Percentiles rank a stretch among this genome's conserved stretches.
Conservation (phyloP, 2,329 filamentous ascomycete genomes). For the Cordyceps tenuipes region DNA sequence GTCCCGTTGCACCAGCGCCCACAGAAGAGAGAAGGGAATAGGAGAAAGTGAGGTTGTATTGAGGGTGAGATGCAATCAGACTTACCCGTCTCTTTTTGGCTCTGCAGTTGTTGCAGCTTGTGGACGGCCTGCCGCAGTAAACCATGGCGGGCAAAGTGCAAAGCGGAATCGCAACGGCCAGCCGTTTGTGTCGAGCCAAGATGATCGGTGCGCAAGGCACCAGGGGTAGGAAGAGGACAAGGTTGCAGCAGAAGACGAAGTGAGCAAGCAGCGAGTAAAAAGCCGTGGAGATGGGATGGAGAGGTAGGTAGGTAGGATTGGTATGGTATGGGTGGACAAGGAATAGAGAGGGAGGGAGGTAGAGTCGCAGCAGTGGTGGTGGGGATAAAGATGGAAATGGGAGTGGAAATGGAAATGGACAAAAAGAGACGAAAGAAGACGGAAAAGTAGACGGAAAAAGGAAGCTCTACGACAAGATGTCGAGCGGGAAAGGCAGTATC, state of each 20-base stretch:
- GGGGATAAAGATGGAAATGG: background rate
- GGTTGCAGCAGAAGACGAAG: background rate
- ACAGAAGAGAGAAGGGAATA: background rate
- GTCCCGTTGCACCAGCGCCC: background rate
- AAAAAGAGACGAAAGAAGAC: background rate
- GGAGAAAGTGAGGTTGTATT: background rate
- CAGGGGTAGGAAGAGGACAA: background rate
- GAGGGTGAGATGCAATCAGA: background rate
- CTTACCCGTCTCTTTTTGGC: slow-evolving; percentile 12
- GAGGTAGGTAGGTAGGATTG: background rate
- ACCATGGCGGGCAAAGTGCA: slow-evolving; percentile 4
- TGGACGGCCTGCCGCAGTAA: slow-evolving; percentile 12
- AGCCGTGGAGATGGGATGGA: slow-evolving; percentile 1
- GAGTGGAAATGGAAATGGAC: background rate
- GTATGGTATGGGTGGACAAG: background rate
- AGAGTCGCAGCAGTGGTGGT: background rate
- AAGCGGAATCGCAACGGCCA: background rate
- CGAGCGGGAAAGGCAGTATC: slow-evolving; percentile 5
- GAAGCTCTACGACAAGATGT: slow-evolving; percentile 8
- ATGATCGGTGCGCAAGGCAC: background rate
- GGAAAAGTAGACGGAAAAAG: slow-evolving; percentile 12
- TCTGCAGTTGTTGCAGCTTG: slow-evolving; percentile 12
- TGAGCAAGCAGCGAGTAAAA: slow-evolving; percentile 7
- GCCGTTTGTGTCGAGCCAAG: slow-evolving; percentile 1
- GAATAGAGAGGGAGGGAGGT: background rate